Conservation (phyloP, 1,284 basidiomycete species). For the Crucibulum cyathiforme region DNA sequence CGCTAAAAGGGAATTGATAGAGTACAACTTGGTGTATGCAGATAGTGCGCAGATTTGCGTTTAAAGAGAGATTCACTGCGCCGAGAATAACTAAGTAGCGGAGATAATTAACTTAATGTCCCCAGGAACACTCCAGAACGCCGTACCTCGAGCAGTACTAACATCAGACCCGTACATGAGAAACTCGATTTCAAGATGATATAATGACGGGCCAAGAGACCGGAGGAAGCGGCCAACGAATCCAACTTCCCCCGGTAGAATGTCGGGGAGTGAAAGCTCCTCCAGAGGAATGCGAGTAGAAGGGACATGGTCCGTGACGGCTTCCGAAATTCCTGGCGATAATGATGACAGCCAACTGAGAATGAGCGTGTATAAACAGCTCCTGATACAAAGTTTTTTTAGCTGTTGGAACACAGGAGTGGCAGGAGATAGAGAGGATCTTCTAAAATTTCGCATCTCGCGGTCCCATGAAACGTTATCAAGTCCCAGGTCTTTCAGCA, state of each 20-base stretch:
- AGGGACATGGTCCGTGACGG: conserved; percentile 5
- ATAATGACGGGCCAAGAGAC: conserved; percentile 27
- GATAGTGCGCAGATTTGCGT: conserved; percentile 19
- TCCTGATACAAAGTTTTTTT: conserved; percentile 24
- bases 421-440: conserved; percentile 12
- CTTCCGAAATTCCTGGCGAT: conserved; percentile 15
- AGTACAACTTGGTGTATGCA: conserved; percentile 33
- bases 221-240: conserved; percentile 21
- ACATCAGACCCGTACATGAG: conserved; percentile 13
- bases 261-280: conserved; percentile 29
- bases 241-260: conserved; percentile 29
- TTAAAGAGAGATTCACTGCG: conserved; percentile 17
- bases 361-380: conserved; percentile 26
- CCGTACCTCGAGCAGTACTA: conserved; percentile 9
- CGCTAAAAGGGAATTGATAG: conserved; percentile 30
- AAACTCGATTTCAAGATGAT: conserved; percentile 35
- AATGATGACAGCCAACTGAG: conserved; percentile 29
- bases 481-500: conserved; percentile 26
- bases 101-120: neutral
- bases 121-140: neutral
- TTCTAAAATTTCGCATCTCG: too few species aligned
- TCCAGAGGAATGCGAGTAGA: conserved; percentile 14
- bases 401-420: conserved; percentile 7
- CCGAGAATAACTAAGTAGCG: conserved; percentile 7
- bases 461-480: conserved; percentile 37